phyloP scores from a whole-genome alignment of 495 filamentous ascomycete species.

The Trichoderma parareesei region DNA sequence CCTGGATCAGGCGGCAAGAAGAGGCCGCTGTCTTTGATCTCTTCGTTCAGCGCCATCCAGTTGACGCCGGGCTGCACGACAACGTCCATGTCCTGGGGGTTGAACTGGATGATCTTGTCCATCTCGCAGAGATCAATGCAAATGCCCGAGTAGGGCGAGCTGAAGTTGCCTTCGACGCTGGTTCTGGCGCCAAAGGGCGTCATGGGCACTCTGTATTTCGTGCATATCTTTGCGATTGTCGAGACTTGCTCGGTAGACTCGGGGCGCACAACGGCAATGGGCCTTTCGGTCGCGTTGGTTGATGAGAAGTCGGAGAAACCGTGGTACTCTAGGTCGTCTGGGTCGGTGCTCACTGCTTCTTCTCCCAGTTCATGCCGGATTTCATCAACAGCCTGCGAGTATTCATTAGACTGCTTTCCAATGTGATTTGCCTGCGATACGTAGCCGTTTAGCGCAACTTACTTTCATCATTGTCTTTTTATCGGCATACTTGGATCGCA shows the following conservation, averaged over 20 bases:
- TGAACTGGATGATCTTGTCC: constrained; percentile 67
- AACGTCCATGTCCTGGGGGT: constrained; percentile 81
- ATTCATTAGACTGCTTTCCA: neutral
- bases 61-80: constrained; percentile 78
- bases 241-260: constrained; percentile 70
- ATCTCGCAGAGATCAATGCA: constrained; percentile 78
- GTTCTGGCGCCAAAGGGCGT: constrained; percentile 79
- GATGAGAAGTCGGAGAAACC: constrained; percentile 87
- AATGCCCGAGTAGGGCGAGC: constrained; percentile 71
- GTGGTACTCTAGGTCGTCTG: constrained; percentile 67
- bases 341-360: constrained; percentile 64
- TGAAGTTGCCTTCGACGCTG: constrained; percentile 79
- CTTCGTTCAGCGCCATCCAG: constrained; percentile 77
- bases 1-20: constrained; percentile 82
- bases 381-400: neutral
- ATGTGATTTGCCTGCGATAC: neutral
- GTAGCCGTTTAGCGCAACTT: neutral
- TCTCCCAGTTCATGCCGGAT: constrained; percentile 18
- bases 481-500: neutral
- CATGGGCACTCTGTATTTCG: constrained; percentile 72
- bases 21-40: constrained; percentile 61
- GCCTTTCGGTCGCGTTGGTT: constrained; percentile 62
- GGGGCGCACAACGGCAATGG: constrained; percentile 67
- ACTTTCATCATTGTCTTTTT: constrained; percentile 7
- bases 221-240: constrained; percentile 66